Conservation (phyloP, 2,329 filamentous ascomycete genomes). For the Madurella fahalii region DNA sequence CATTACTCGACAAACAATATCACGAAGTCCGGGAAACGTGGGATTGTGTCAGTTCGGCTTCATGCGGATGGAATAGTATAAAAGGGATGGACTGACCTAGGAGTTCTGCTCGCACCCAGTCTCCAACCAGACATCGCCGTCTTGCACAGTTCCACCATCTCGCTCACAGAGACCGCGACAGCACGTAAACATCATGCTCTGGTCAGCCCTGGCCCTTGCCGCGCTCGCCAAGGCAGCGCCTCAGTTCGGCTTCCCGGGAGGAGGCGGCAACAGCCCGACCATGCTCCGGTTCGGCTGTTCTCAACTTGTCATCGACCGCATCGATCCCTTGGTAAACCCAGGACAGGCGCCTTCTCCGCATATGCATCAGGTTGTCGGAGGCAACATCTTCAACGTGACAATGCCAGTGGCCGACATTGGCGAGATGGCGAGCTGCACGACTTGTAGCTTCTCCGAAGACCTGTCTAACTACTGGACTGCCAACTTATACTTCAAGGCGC, state of each 20-base stretch:
- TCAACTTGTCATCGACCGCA: constrained; percentile 45
- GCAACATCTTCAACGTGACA: constrained; percentile 41
- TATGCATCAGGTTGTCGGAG: constrained; percentile 55
- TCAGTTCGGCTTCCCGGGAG: background rate
- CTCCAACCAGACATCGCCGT: too few relatives aligned
- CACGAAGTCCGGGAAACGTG: too few relatives aligned
- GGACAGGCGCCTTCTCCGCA: constrained; percentile 49
- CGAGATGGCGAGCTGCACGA: constrained; percentile 39
- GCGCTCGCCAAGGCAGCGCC: constrained; percentile 11
- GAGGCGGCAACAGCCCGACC: constrained; percentile 6
- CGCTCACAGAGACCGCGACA: too few relatives aligned
- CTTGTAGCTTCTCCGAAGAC: constrained; percentile 36
- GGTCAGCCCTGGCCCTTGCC: constrained; percentile 8
- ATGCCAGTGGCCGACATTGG: constrained; percentile 36
- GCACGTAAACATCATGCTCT: background rate
- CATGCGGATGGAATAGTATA: too few relatives aligned
- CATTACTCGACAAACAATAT: too few relatives aligned
- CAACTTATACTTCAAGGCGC: constrained; percentile 33
- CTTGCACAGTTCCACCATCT: too few relatives aligned
- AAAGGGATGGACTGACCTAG: too few relatives aligned
- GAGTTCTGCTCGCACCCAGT: too few relatives aligned
- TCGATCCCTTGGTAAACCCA: constrained; percentile 35
- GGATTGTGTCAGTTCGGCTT: too few relatives aligned
- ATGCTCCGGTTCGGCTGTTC: constrained; percentile 34
- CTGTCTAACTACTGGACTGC: constrained; percentile 34